Evolutionary conservation across 2,329 filamentous ascomycete genomes (phyloP).

Genomic region (Verticillium tricorpus): DNA sequence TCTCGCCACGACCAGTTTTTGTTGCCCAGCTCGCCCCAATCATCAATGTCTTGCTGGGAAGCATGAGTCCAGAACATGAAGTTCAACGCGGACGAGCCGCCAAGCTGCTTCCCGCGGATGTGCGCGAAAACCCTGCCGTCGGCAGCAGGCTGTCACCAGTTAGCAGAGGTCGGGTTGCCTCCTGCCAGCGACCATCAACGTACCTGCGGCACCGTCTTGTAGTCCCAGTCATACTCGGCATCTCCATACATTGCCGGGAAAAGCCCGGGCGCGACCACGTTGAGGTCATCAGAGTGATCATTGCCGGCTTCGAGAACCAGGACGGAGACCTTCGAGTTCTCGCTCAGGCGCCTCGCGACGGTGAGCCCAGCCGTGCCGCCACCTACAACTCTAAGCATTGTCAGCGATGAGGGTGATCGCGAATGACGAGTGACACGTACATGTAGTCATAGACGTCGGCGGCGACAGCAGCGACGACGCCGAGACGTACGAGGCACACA

Average conservation of each 20-base stretch:
- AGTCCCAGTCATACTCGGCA: constrained; percentile 15
- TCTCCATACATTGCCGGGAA: constrained; percentile 15
- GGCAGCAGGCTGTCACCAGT: not conserved
- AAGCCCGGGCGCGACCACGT: constrained; percentile 13
- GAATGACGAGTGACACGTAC: constrained; percentile 8
- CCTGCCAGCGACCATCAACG: not conserved
- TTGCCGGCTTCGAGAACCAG: constrained; percentile 13
- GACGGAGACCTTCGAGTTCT: constrained; percentile 7
- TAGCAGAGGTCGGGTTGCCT: not conserved
- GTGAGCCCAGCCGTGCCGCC: constrained; percentile 33
- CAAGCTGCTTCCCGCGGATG: constrained; percentile 32
- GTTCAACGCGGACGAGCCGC: constrained; percentile 59
- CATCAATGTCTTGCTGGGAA: constrained; percentile 45
- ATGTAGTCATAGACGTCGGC: constrained; percentile 7
- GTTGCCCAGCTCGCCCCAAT: constrained; percentile 55
- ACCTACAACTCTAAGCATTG: constrained; percentile 21
- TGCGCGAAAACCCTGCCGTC: constrained; percentile 8
- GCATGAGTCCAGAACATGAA: constrained; percentile 51
- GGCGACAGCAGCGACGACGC: not conserved
- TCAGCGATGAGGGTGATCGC: not conserved
- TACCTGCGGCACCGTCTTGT: constrained; percentile 17
- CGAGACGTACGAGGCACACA: not conserved
- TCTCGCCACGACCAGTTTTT: constrained; percentile 52
- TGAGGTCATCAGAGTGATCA: constrained; percentile 10
- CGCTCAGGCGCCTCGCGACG: constrained; percentile 25